Base-by-base conservation (phyloP, 1,139 yeast genomes). In the Hansenula anomala region DNA sequence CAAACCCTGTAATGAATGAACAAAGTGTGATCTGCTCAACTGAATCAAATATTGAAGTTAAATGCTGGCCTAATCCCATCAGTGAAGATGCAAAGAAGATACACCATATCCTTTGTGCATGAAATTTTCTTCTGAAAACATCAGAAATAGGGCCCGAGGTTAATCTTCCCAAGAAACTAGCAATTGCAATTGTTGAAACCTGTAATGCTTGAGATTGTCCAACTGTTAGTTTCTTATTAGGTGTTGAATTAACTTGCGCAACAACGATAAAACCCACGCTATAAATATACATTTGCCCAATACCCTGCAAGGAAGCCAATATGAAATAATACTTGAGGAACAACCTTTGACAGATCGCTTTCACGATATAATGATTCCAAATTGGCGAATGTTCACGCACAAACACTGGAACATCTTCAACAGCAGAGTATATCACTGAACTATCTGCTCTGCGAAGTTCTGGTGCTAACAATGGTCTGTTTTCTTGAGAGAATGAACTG, bases 51-150 rank as follows among this genome's bases (percentile, higher is more conserved):
- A 16, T 34, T 34, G 65, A 68, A 3, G 60, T 51, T 13, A 71
- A 42, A 16, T 74, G 48, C 42, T 73, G 58, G 1, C 60, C 40
- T 5, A 74, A 60, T 0, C 87, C 76, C 43, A 84, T 64, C 7
- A 78, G 38, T 0, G 58, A 12, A 4, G 74, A 60, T 0, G 92
- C 78, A 12, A 74, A 47, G 0, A 78, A 59, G 29, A 86, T 66
- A 33, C 82, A 73, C 88, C 92, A 84, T 23, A 80, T 67, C 42
- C 95, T 67, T 52, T 80, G 88, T 13, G 68, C 61, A n/a, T 71
- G 63, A 30, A 68, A 56, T 34, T 61, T 67, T 39, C 73, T 69
- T 27, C 77, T 77, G 24, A 86, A 55, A 17, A 70, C 54, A 53
- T 78, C 84, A 1, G 80, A 78, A 29, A 67, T 49, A 3, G 78